Evolutionary conservation across 2,329 filamentous ascomycete genomes (phyloP).

Genomic region (Neofusicoccum laricinum): DNA sequence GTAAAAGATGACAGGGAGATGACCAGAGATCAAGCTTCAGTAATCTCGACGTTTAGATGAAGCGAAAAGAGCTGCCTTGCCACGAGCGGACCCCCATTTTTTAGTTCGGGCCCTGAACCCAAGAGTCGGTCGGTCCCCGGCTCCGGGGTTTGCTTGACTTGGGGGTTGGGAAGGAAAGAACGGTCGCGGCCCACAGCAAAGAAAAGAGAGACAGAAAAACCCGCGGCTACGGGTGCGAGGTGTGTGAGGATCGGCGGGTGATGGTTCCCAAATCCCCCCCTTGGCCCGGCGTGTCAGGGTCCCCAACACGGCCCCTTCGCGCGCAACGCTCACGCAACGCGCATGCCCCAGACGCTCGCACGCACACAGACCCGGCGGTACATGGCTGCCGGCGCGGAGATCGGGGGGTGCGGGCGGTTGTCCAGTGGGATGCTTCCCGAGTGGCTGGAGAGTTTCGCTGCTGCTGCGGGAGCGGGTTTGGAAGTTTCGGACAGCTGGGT

Average conservation of each 20-base stretch:
- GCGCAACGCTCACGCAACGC: neutral
- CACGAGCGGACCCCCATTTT: too few species aligned
- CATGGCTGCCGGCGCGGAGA: constrained; percentile 7
- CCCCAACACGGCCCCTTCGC: neutral
- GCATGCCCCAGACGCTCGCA: too few species aligned
- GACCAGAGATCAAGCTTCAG: neutral
- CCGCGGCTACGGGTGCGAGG: neutral
- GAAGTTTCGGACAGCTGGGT: neutral
- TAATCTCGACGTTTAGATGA: neutral
- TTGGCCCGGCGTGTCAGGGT: neutral
- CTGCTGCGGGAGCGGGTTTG: neutral
- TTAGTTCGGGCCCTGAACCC: too few species aligned
- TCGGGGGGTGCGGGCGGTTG: neutral
- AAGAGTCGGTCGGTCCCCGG: neutral
- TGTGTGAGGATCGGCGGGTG: constrained; percentile 2
- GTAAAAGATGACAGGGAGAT: neutral
- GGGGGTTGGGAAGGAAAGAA: too few species aligned
- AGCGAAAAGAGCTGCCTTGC: neutral
- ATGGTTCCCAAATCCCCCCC: neutral
- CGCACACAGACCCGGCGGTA: neutral
- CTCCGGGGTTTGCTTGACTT: too few species aligned
- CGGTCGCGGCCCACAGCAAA: too few species aligned
- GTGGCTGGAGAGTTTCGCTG: neutral
- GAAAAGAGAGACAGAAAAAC: too few species aligned
- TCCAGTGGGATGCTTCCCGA: neutral